Evolutionary conservation across 176 grass and related monocot genomes (phyloP).

Genomic region (Tuctoria greenei): DNA sequence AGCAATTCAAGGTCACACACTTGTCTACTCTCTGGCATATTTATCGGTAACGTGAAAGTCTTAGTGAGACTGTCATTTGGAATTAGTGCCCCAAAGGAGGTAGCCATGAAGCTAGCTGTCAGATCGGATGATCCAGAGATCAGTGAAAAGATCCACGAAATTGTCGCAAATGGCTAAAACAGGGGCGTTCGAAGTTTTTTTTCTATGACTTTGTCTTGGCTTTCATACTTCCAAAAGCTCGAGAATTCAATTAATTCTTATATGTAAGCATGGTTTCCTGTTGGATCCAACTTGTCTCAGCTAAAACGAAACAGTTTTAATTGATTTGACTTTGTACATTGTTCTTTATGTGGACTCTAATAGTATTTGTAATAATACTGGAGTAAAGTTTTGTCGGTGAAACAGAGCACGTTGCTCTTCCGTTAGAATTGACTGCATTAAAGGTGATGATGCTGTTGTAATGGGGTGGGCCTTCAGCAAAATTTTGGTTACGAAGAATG

Average conservation of each 20-base stretch:
- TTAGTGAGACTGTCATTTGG: constrained; percentile 86
- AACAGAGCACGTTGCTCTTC: no score
- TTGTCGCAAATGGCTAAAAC: constrained; percentile 80
- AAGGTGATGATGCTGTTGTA: no score
- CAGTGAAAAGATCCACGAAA: constrained; percentile 93
- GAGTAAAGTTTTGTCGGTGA: no score
- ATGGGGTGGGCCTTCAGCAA: no score
- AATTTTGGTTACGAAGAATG: no score
- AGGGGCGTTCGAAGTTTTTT: constrained; percentile 18
- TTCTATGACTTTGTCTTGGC: constrained; percentile 33
- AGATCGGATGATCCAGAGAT: constrained; percentile 84
- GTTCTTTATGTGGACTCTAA: constrained; percentile 24
- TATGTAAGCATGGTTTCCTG: constrained; percentile 41
- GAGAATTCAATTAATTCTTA: constrained; percentile 53
- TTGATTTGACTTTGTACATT: constrained; percentile 40
- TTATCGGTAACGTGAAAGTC: constrained; percentile 78
- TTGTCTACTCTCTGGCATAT: constrained; percentile 83
- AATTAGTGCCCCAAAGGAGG: constrained; percentile 85
- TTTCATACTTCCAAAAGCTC: constrained; percentile 31
- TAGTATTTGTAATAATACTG: neutral
- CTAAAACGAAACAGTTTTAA: constrained; percentile 23
- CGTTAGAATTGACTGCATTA: no score
- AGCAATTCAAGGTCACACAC: constrained; percentile 95
- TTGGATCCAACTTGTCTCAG: constrained; percentile 35
- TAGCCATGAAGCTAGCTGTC: constrained; percentile 96